A percentile compares a stretch with the other conserved stretches of the same genome.
Conservation (phyloP, 2,329 filamentous ascomycete species). For the Ciborinia camelliae region DNA sequence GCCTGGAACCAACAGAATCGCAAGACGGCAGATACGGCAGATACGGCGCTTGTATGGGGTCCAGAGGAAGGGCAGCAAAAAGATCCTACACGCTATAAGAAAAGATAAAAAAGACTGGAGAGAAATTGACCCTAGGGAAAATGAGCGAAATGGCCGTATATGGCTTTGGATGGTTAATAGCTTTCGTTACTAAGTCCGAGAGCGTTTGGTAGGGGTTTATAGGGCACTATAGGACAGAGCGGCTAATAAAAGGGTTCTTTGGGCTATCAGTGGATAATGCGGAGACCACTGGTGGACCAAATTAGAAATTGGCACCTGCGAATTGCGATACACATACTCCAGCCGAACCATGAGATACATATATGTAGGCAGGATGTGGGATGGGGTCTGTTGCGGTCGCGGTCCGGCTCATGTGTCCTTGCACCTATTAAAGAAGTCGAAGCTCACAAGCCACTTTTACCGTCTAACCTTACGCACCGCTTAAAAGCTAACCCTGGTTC, state of each 20-base stretch:
- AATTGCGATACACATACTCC: constrained; percentile 37
- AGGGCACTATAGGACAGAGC: constrained; percentile 38
- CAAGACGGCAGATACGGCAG: constrained; percentile 13
- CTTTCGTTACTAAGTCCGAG: constrained; percentile 25
- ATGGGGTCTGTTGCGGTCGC: constrained; percentile 44
- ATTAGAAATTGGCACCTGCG: constrained; percentile 30
- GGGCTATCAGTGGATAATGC: constrained; percentile 44
- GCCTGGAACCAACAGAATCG: constrained; percentile 16
- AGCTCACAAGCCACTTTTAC: constrained; percentile 30
- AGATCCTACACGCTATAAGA: constrained; percentile 31
- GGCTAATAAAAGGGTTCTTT: constrained; percentile 43
- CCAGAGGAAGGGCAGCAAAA: constrained; percentile 31
- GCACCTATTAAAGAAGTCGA: constrained; percentile 32
- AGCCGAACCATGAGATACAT: constrained; percentile 40
- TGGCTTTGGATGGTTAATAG: constrained; percentile 36
- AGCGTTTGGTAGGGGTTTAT: constrained; percentile 26
- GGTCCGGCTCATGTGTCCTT: constrained; percentile 41
- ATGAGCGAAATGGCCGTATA: constrained; percentile 38
- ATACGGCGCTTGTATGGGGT: constrained; percentile 35
- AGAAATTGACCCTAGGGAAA: constrained; percentile 34
- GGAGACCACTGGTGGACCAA: no score
- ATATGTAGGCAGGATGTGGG: no score
- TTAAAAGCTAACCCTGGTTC: constrained; percentile 35
- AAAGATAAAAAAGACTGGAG: constrained; percentile 25
- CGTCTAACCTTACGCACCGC: constrained; percentile 41